phyloP scores from a whole-genome alignment of 371 early-diverging fungal genomes.

The Lichtheimia hyalospora region DNA sequence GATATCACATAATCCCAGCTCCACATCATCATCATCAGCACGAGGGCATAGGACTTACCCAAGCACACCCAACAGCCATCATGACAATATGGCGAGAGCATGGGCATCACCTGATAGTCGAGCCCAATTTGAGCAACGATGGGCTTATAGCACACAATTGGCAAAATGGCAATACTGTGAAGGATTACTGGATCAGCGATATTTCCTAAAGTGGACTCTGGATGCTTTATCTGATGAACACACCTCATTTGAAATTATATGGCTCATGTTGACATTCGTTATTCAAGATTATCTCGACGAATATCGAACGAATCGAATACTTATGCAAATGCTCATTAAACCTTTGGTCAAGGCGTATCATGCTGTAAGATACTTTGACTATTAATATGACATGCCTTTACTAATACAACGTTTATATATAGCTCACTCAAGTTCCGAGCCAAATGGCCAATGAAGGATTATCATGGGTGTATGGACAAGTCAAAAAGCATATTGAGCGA shows the following conservation, averaged over 20 bases:
- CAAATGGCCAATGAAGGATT: slow-evolving; percentile 4
- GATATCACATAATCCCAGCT: slow-evolving; percentile 29
- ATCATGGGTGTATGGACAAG: slow-evolving; percentile 4
- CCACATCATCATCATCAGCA: slow-evolving; percentile 23
- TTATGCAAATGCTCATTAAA: slow-evolving; percentile 68
- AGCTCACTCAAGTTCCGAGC: slow-evolving; percentile 10
- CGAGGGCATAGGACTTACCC: slow-evolving; percentile 26
- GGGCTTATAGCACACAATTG: slow-evolving; percentile 64
- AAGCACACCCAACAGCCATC: slow-evolving; percentile 19
- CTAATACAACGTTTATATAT: neutral
- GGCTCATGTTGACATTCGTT: slow-evolving; percentile 62
- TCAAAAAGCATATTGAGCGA: slow-evolving; percentile 46
- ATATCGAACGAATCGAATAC: slow-evolving; percentile 64
- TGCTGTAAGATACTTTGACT: slow-evolving; percentile 39
- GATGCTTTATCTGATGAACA: slow-evolving; percentile 50
- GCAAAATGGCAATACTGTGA: slow-evolving; percentile 74
- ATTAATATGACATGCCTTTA: neutral
- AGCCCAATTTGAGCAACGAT: slow-evolving; percentile 56
- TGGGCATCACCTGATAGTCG: slow-evolving; percentile 55
- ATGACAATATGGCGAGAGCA: slow-evolving; percentile 39
- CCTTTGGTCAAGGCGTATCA: slow-evolving; percentile 54
- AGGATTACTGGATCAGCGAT: slow-evolving; percentile 72
- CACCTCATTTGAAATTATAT: slow-evolving; percentile 59
- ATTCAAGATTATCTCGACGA: slow-evolving; percentile 68
- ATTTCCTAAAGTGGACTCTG: slow-evolving; percentile 61